These are phyloP conservation scores for Mesostigma viride DNA, from an alignment of 139 green algal genomes.

Conservation along the genomic window DNA sequence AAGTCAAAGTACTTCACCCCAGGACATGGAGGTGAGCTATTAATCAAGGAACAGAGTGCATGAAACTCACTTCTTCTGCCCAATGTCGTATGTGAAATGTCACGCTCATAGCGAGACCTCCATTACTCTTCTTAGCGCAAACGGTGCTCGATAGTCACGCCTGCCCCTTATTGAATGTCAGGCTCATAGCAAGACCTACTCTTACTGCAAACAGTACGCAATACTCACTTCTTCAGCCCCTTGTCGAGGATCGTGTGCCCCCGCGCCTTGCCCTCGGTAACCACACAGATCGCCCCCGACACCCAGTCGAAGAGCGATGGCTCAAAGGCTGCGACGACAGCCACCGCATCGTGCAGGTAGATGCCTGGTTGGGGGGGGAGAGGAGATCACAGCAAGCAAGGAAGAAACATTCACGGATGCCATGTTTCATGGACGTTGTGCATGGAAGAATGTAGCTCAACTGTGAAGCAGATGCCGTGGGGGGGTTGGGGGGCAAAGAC, in stretches of 20 bases:
- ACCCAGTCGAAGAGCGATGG: conserved; percentile 4
- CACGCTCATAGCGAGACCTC: too few species aligned
- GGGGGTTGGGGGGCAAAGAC: neutral
- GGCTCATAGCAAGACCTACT: too few species aligned
- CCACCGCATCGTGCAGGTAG: conserved; percentile 16
- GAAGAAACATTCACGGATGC: neutral
- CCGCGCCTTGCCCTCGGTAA: neutral
- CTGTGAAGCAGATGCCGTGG: neutral
- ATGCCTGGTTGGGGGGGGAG: neutral
- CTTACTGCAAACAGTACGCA: too few species aligned
- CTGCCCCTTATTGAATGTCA: too few species aligned
- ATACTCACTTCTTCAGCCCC: conserved; percentile 11
- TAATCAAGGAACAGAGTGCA: too few species aligned
- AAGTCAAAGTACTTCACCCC: too few species aligned
- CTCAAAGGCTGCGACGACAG: neutral
- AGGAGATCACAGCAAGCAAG: neutral
- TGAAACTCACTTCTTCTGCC: too few species aligned
- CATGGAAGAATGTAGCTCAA: neutral
- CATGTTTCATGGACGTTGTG: neutral
- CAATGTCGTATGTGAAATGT: too few species aligned
- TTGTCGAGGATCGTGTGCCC: conserved; percentile 16
- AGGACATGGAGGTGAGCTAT: too few species aligned
- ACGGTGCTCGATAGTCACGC: too few species aligned
- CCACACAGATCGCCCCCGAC: conserved; percentile 8
- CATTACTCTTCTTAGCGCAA: too few species aligned